Conservation (phyloP, 1,284 basidiomycete genomes). For the Schizopora paradoxa region DNA sequence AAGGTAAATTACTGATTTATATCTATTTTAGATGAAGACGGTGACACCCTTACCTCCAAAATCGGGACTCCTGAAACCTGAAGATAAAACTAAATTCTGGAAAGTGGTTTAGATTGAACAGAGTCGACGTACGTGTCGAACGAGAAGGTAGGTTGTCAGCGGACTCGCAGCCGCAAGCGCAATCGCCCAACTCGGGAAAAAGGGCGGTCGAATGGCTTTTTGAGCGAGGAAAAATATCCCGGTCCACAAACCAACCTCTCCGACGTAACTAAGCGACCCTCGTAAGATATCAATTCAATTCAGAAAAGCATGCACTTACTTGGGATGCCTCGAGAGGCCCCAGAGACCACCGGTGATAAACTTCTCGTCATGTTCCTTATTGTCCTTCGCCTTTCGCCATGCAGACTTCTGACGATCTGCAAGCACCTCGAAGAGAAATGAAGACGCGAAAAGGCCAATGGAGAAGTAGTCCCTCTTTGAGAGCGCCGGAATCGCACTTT, state of each 20-base stretch:
- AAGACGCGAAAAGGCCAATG: slow-evolving; percentile 51
- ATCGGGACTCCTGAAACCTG: slow-evolving; percentile 66
- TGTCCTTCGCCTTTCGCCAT: slow-evolving; percentile 62
- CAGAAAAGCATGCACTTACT: slow-evolving; percentile 40
- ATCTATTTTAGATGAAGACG: slow-evolving; percentile 5
- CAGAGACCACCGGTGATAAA: slow-evolving; percentile 73
- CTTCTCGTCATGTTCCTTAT: slow-evolving; percentile 66
- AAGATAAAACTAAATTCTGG: slow-evolving; percentile 18
- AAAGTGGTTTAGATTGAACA: background rate
- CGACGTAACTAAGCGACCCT: slow-evolving; percentile 54
- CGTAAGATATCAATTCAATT: slow-evolving; percentile 1
- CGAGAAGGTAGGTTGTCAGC: slow-evolving; percentile 56
- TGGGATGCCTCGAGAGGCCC: slow-evolving; percentile 70
- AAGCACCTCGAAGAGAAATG: slow-evolving; percentile 57
- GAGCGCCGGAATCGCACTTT: slow-evolving; percentile 51
- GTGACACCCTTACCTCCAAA: slow-evolving; percentile 42
- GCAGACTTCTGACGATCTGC: slow-evolving; percentile 68
- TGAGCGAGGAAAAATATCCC: slow-evolving; percentile 63
- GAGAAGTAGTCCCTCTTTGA: slow-evolving; percentile 53
- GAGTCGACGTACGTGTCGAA: slow-evolving; percentile 40
- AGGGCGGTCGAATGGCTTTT: slow-evolving; percentile 40
- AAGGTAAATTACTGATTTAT: slow-evolving; percentile 9
- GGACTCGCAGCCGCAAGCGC: slow-evolving; percentile 56
- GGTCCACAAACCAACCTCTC: slow-evolving; percentile 71
- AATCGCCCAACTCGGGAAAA: slow-evolving; percentile 41